A percentile compares a stretch with the other conserved stretches of the same genome.
Conservation (phyloP, 2,329 filamentous ascomycete species). For the Fusarium brachygibbosum region DNA sequence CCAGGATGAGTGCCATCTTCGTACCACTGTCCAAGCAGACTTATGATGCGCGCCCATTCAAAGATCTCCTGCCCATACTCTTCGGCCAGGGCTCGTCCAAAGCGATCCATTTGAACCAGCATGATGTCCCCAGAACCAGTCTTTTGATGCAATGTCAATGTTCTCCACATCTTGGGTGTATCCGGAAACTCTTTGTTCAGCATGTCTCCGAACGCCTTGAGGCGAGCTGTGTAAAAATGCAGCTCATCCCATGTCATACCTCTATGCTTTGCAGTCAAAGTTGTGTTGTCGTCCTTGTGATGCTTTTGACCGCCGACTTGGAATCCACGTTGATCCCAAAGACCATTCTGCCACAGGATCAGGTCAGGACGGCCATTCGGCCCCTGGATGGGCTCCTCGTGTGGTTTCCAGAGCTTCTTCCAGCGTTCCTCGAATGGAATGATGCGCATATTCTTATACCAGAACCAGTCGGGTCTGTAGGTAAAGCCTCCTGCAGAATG, state of each 20-base stretch:
- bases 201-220: background rate
- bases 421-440: conserved; percentile 15
- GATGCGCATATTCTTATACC: conserved; percentile 9
- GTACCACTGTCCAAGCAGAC: conserved; percentile 1
- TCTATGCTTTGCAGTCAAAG: background rate
- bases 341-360: background rate
- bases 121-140: background rate
- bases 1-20: background rate
- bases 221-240: conserved; percentile 1
- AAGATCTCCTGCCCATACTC: conserved; percentile 9
- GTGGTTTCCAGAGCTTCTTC: conserved; percentile 2
- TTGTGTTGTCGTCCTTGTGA: background rate
- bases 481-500: conserved; percentile 2
- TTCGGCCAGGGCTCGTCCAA: conserved; percentile 8
- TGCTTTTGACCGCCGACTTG: conserved; percentile 9
- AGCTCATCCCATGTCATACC: conserved; percentile 4
- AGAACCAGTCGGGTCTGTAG: conserved; percentile 8
- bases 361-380: conserved; percentile 4
- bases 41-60: conserved; percentile 9
- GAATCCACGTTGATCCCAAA: conserved; percentile 13
- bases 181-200: background rate
- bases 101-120: conserved; percentile 12
- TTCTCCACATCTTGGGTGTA: conserved; percentile 11
- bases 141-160: conserved; percentile 3
- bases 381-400: background rate